Evolutionary conservation across 495 filamentous ascomycete species (phyloP).

Genomic region (Hypoxylon cercidicola): DNA sequence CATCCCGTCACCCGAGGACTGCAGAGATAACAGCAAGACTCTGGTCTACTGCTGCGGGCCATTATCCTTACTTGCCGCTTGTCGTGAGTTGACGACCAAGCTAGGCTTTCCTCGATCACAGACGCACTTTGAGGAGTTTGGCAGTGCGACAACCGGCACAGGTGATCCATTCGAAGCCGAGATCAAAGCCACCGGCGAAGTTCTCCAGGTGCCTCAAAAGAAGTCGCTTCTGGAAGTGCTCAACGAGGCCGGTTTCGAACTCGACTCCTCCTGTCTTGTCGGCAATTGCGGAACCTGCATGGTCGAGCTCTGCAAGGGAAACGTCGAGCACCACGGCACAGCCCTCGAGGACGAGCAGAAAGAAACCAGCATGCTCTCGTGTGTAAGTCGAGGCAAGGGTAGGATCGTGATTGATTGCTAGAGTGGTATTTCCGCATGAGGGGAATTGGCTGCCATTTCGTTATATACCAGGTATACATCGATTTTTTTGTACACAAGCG

Average conservation of each 20-base stretch:
- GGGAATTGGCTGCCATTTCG: background rate
- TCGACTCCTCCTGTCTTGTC: conserved; percentile 57
- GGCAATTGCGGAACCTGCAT: conserved; percentile 60
- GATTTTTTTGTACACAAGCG: too few relatives aligned
- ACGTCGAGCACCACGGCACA: conserved; percentile 56
- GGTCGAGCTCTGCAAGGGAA: conserved; percentile 53
- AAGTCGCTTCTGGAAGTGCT: conserved; percentile 55
- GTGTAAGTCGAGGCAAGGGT: conserved; percentile 52
- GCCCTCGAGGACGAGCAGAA: conserved; percentile 52
- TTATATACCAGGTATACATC: background rate
- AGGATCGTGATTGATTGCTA: conserved; percentile 46
- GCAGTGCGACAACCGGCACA: conserved; percentile 36
- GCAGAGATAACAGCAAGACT: conserved; percentile 7
- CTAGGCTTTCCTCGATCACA: conserved; percentile 40
- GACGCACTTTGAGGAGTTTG: conserved; percentile 44
- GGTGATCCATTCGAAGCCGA: conserved; percentile 48
- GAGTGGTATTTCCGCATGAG: background rate
- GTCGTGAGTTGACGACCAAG: conserved; percentile 29
- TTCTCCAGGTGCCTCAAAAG: conserved; percentile 48
- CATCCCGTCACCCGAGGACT: conserved; percentile 28
- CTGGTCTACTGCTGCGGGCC: conserved; percentile 46
- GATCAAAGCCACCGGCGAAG: conserved; percentile 40
- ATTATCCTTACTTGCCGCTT: conserved; percentile 33
- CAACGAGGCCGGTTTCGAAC: conserved; percentile 54
- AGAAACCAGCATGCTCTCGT: conserved; percentile 51